phyloP scores from a whole-genome alignment of 2,329 filamentous ascomycete genomes.

The Neofusicoccum sp. region DNA sequence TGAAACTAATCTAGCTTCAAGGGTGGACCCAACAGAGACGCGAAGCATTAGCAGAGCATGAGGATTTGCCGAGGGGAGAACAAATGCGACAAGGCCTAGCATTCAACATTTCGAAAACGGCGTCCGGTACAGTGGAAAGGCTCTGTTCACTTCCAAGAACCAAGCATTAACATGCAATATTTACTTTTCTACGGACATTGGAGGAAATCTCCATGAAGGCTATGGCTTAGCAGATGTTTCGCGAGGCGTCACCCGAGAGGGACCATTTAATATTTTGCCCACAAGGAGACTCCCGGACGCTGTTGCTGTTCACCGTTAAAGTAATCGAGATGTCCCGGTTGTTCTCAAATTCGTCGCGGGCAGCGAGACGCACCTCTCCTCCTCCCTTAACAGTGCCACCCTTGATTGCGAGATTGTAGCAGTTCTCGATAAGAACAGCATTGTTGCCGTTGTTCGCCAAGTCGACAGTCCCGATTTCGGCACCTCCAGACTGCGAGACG shows the following conservation, averaged over 20 bases:
- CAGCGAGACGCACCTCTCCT: constrained; percentile 55
- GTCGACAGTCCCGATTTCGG: constrained; percentile 50
- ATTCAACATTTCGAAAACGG: too few species aligned
- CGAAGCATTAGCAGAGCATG: too few species aligned
- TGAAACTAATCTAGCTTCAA: too few species aligned
- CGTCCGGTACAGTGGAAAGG: too few species aligned
- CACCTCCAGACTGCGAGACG: constrained; percentile 56
- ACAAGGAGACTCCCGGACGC: constrained; percentile 56
- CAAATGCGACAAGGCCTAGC: too few species aligned
- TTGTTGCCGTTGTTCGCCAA: constrained; percentile 56
- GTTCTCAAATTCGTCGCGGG: constrained; percentile 55
- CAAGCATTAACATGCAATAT: too few species aligned
- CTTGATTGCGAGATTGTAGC: constrained; percentile 54
- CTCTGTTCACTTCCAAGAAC: too few species aligned
- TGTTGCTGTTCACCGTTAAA: constrained; percentile 49
- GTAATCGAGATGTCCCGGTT: constrained; percentile 53
- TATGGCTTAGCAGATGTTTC: constrained; percentile 41
- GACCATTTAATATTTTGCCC: constrained; percentile 53
- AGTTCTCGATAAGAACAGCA: constrained; percentile 59
- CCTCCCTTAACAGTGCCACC: constrained; percentile 55
- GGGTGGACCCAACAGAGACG: too few species aligned
- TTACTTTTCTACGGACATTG: too few species aligned
- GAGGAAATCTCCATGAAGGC: too few species aligned
- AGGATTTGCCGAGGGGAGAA: too few species aligned
- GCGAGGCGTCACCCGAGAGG: constrained; percentile 46